A percentile compares a stretch with the other conserved stretches of the same genome.
phyloP scores from a whole-genome alignment of 371 early-diverging fungal genomes.

The Mucor plumbeus region DNA sequence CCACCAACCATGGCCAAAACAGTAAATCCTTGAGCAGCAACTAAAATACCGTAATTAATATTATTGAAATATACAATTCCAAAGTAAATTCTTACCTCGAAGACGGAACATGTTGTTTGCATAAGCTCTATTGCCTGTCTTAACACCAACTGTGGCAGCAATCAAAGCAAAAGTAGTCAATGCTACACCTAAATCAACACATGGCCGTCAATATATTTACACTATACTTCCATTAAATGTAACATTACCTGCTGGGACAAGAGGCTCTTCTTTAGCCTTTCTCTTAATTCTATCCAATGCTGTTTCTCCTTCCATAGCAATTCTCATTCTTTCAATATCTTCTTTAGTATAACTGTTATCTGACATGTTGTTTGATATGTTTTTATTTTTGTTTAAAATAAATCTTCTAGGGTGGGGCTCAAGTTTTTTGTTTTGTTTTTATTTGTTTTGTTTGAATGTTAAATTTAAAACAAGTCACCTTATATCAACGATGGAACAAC shows the following conservation, averaged over 20 bases:
- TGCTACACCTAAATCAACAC: constrained; percentile 39
- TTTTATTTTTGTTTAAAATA: background rate
- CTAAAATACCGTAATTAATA: constrained; percentile 19
- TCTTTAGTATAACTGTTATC: constrained; percentile 34
- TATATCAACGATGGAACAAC: background rate
- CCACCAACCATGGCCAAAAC: constrained; percentile 55
- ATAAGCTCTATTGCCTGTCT: constrained; percentile 51
- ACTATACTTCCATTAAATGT: background rate
- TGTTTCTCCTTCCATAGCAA: constrained; percentile 43
- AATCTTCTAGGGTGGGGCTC: background rate
- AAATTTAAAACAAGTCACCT: background rate
- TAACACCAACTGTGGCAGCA: constrained; percentile 56
- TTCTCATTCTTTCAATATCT: constrained; percentile 50
- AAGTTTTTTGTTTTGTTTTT: background rate
- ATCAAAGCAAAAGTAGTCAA: constrained; percentile 57
- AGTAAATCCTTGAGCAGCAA: constrained; percentile 55
- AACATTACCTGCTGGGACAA: constrained; percentile 53
- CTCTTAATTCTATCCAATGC: constrained; percentile 50
- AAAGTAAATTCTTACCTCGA: constrained; percentile 34
- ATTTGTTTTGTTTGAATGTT: background rate
- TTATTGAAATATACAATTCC: background rate
- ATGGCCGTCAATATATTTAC: background rate
- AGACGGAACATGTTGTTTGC: constrained; percentile 59
- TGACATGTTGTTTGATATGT: background rate
- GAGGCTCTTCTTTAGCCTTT: constrained; percentile 53